phyloP scores from a whole-genome alignment of 2,329 filamentous ascomycete species.

The Thielaviopsis populi region DNA sequence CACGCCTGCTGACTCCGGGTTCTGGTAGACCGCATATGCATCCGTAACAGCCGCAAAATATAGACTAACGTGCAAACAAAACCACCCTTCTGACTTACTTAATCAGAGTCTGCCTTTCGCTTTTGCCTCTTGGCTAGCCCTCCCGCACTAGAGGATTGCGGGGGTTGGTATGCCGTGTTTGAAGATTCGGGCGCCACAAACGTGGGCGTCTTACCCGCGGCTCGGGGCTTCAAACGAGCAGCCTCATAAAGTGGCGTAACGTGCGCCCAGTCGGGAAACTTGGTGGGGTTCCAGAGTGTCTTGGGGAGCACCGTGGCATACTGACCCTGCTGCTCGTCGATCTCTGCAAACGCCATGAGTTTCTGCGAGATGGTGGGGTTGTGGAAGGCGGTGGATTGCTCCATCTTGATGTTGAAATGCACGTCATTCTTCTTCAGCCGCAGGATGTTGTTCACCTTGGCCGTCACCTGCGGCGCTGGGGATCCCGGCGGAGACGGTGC shows the following conservation, averaged over 20 bases:
- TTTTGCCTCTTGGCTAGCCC: constrained; percentile 23
- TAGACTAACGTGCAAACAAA: neutral
- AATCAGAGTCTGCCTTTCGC: constrained; percentile 22
- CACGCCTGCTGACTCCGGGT: neutral
- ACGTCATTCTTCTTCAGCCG: constrained; percentile 59
- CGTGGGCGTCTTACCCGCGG: constrained; percentile 28
- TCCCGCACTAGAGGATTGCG: constrained; percentile 15
- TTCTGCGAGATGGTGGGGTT: constrained; percentile 62
- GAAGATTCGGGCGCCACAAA: constrained; percentile 30
- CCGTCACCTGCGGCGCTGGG: constrained; percentile 36
- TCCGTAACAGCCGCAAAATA: neutral
- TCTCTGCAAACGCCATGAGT: constrained; percentile 50
- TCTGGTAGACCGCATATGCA: neutral
- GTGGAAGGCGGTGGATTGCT: constrained; percentile 48
- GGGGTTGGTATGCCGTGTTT: neutral
- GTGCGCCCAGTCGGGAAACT: constrained; percentile 38
- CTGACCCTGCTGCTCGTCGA: constrained; percentile 33
- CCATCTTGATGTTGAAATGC: constrained; percentile 65
- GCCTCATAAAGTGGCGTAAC: constrained; percentile 33
- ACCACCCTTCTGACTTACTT: neutral
- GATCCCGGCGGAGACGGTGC: constrained; percentile 56
- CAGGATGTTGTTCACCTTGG: constrained; percentile 60
- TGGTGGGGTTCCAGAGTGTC: constrained; percentile 43
- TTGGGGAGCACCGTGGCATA: constrained; percentile 47
- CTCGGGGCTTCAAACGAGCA: constrained; percentile 31